phyloP scores from a whole-genome alignment of 768 basidiomycete genomes.

The Leccinum arenicola region DNA sequence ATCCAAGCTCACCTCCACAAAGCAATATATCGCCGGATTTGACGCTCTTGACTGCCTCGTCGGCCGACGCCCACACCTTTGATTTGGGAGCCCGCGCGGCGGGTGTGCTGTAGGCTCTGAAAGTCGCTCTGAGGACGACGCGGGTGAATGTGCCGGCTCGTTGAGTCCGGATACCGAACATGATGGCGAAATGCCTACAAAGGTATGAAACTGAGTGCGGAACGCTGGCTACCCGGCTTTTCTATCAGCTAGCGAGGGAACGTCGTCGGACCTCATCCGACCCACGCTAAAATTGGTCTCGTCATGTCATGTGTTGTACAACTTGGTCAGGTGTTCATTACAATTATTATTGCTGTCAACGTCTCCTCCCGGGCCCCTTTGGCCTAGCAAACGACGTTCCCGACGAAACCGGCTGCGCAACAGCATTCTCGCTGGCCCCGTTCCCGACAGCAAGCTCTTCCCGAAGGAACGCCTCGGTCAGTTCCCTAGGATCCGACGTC shows the following conservation, averaged over 20 bases:
- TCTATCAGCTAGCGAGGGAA: not conserved
- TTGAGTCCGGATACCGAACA: constrained; percentile 21
- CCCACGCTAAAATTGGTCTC: not conserved
- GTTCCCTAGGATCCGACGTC: constrained; percentile 74
- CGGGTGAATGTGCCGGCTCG: constrained; percentile 13
- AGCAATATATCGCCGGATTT: constrained; percentile 77
- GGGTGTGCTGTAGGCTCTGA: constrained; percentile 28
- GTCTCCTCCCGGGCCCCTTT: constrained; percentile 61
- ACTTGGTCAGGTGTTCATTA: not conserved
- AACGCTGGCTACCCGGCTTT: not conserved
- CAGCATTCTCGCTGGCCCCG: constrained; percentile 1
- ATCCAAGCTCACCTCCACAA: constrained; percentile 63
- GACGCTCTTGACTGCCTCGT: constrained; percentile 81
- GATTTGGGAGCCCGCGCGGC: constrained; percentile 31
- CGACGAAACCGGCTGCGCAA: constrained; percentile 14
- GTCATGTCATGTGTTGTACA: not conserved
- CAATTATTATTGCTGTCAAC: constrained; percentile 18
- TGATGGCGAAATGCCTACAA: constrained; percentile 11
- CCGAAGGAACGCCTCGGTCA: constrained; percentile 62
- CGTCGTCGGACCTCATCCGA: constrained; percentile 27
- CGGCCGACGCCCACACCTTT: constrained; percentile 80
- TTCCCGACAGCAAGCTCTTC: constrained; percentile 48
- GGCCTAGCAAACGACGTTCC: constrained; percentile 65
- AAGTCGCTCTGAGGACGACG: constrained; percentile 15
- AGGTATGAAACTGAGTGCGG: not conserved